These are phyloP conservation scores for Ascomycota sp. DNA, from an alignment of 2,329 filamentous ascomycete species.

Conservation along the genomic window DNA sequence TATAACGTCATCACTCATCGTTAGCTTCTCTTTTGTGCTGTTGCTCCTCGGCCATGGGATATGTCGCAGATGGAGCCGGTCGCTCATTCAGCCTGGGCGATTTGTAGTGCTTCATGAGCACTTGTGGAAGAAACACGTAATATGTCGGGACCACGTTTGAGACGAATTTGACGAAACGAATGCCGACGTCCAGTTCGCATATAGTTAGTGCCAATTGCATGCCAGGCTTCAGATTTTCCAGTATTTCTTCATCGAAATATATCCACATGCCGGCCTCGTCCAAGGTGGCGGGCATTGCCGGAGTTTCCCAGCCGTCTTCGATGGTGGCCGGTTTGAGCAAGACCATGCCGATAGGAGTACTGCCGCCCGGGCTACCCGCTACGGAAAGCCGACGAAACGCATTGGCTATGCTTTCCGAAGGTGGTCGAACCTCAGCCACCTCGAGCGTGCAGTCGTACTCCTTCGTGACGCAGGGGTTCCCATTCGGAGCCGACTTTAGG, in stretches of 20 bases:
- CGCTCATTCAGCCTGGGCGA: slow-evolving; percentile 24
- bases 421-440: slow-evolving; percentile 27
- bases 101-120: slow-evolving; percentile 45
- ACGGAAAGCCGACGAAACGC: slow-evolving; percentile 21
- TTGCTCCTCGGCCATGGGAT: slow-evolving; percentile 10
- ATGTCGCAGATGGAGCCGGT: slow-evolving; percentile 21
- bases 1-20: slow-evolving; percentile 2
- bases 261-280: slow-evolving; percentile 19
- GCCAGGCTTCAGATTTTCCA: slow-evolving; percentile 34
- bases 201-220: slow-evolving; percentile 37
- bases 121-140: slow-evolving; percentile 42
- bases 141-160: slow-evolving; percentile 35
- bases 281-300: slow-evolving; percentile 3
- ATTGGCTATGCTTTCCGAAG: slow-evolving; percentile 17
- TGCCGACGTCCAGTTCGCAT: slow-evolving; percentile 34
- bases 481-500: slow-evolving; percentile 8
- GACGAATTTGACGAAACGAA: slow-evolving; percentile 41
- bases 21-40: slow-evolving; percentile 6
- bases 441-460: slow-evolving; percentile 36
- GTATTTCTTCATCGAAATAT: slow-evolving; percentile 39
- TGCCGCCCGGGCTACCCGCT: slow-evolving; percentile 9
- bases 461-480: slow-evolving; percentile 13
- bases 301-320: slow-evolving; percentile 23
- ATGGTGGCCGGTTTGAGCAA: slow-evolving; percentile 21
- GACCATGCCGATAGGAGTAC: slow-evolving; percentile 22